Evolutionary conservation across 768 basidiomycete genomes (phyloP).

Genomic region (Kwoniella heveanensis): DNA sequence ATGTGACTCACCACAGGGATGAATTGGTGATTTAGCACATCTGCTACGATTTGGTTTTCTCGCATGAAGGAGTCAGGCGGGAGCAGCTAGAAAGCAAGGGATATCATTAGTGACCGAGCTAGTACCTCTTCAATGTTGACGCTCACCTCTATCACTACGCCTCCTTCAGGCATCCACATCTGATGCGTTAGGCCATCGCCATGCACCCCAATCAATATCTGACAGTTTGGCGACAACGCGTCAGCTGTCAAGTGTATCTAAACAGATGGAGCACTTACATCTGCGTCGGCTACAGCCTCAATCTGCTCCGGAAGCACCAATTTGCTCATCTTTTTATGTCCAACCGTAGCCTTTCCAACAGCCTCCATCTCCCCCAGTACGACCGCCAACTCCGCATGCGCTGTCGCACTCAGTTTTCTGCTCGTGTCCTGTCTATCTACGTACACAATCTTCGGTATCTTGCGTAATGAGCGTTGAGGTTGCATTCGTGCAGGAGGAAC

Average conservation of each 20-base stretch:
- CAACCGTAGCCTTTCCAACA: conserved; percentile 58
- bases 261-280: conserved; percentile 22
- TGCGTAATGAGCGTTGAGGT: conserved; percentile 6
- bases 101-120: not conserved
- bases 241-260: not conserved
- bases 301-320: conserved; percentile 36
- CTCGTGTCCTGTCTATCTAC: conserved; percentile 67
- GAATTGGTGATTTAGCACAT: conserved; percentile 32
- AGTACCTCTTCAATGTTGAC: too few relatives aligned
- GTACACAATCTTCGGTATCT: conserved; percentile 63
- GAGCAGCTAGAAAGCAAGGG: not conserved
- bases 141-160: conserved; percentile 31
- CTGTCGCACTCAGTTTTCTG: conserved; percentile 58
- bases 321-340: conserved; percentile 31
- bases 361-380: conserved; percentile 59
- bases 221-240: not conserved
- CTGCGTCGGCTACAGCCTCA: conserved; percentile 29
- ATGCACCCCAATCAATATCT: conserved; percentile 43
- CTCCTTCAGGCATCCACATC: conserved; percentile 33
- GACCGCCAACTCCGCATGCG: conserved; percentile 63
- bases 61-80: conserved; percentile 23
- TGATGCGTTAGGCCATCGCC: conserved; percentile 40
- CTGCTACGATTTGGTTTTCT: conserved; percentile 31
- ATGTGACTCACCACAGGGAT: conserved; percentile 28
- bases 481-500: conserved; percentile 6